phyloP scores from a whole-genome alignment of 352 stramenopile genomes.

The Phytophthora pistaciae region DNA sequence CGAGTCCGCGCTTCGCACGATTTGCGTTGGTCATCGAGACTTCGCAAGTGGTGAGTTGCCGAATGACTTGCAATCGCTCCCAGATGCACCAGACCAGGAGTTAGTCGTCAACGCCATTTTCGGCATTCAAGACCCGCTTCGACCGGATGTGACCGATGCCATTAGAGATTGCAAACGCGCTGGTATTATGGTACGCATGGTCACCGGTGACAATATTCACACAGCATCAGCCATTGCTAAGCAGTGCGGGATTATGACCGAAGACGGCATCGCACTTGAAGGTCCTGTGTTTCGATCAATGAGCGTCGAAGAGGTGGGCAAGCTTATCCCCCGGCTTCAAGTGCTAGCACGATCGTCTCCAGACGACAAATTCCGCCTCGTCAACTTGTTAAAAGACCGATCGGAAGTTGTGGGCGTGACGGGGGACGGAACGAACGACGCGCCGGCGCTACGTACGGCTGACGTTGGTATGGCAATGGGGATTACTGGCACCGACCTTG shows the following conservation, averaged over 20 bases:
- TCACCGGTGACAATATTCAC: constrained; percentile 99
- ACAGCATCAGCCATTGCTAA: constrained; percentile 97
- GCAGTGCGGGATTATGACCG: constrained; percentile 96
- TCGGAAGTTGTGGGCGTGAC: constrained; percentile 84
- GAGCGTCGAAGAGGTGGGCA: constrained; percentile 60
- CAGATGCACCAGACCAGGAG: constrained; percentile 74
- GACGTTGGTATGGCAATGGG: constrained; percentile 87
- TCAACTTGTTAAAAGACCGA: constrained; percentile 85
- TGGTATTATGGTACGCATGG: constrained; percentile 99
- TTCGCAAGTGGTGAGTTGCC: constrained; percentile 64
- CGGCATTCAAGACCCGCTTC: constrained; percentile 97
- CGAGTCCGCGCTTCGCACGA: constrained; percentile 82
- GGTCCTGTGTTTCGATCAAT: constrained; percentile 94
- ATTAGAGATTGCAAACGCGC: constrained; percentile 95
- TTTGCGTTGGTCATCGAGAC: constrained; percentile 90
- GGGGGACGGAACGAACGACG: constrained; percentile 86
- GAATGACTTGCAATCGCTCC: constrained; percentile 62
- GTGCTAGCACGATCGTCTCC: constrained; percentile 96
- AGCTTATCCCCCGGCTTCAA: constrained; percentile 76
- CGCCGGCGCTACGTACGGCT: constrained; percentile 71
- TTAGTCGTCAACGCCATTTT: constrained; percentile 92
- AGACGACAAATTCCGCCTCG: constrained; percentile 97
- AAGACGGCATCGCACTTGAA: constrained; percentile 91
- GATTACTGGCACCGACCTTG: constrained; percentile 81
- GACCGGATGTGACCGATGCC: constrained; percentile 93